Percentiles rank a stretch among this genome's conserved stretches.
Evolutionary conservation across 208 protist genomes (phyloP).

Genomic region (Trypanosoma platydactyli): DNA sequence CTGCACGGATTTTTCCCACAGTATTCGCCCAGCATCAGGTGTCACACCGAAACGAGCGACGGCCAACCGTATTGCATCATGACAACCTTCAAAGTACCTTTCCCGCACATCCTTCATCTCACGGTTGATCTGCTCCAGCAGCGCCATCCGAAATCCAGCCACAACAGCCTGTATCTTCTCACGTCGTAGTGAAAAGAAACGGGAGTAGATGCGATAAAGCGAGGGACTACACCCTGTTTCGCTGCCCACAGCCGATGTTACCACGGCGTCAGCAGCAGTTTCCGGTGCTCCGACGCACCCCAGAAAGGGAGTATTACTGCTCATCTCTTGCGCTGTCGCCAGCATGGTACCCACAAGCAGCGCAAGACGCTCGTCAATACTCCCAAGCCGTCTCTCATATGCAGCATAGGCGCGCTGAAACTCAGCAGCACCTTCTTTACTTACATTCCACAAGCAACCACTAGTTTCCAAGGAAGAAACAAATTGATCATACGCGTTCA

Average conservation of each 20-base stretch:
- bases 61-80: constrained; percentile 48
- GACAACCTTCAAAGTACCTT: constrained; percentile 57
- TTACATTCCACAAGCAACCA: constrained; percentile 48
- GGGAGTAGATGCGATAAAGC: constrained; percentile 57
- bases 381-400: constrained; percentile 45
- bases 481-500: constrained; percentile 47
- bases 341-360: constrained; percentile 61
- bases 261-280: not conserved
- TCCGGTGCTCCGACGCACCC: not conserved
- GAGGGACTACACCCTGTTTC: constrained; percentile 8
- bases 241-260: not conserved
- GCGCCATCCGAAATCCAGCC: constrained; percentile 56
- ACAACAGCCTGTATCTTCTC: constrained; percentile 71
- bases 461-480: not conserved
- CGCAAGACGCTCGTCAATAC: constrained; percentile 73
- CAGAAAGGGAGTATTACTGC: not conserved
- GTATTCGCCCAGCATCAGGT: constrained; percentile 47
- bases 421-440: constrained; percentile 28
- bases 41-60: constrained; percentile 61
- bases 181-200: constrained; percentile 67
- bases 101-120: constrained; percentile 68
- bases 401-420: constrained; percentile 42
- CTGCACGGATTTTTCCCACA: constrained; percentile 72
- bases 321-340: constrained; percentile 52
- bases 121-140: constrained; percentile 61